phyloP scores from a whole-genome alignment of 2,329 filamentous ascomycete genomes.

The Rosellinia necatrix region DNA sequence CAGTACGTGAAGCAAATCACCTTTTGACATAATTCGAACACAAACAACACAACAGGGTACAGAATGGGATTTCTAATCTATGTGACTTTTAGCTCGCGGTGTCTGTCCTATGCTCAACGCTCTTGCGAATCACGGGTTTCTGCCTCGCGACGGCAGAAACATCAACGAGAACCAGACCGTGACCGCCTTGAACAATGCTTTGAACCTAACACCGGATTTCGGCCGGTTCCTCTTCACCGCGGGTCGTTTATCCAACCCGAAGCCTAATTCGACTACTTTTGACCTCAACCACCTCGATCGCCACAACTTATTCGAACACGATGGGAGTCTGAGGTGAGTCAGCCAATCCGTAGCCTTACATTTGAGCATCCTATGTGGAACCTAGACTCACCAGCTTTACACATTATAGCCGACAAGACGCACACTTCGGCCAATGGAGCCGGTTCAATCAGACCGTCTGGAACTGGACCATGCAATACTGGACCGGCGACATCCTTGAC shows the following conservation, averaged over 20 bases:
- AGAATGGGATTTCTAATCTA: conserved; percentile 2
- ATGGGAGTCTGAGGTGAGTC: conserved; percentile 49
- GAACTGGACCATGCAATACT: conserved; percentile 50
- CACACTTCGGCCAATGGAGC: conserved; percentile 55
- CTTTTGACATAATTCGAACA: not conserved
- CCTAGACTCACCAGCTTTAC: not conserved
- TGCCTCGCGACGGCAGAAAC: conserved; percentile 51
- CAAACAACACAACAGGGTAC: too few relatives aligned
- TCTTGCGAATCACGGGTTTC: conserved; percentile 55
- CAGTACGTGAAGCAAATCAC: conserved; percentile 17
- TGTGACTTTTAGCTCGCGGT: conserved; percentile 18
- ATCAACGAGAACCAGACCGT: conserved; percentile 46
- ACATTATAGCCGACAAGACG: conserved; percentile 51
- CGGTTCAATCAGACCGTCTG: conserved; percentile 59
- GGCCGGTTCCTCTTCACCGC: conserved; percentile 48
- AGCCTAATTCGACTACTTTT: conserved; percentile 50
- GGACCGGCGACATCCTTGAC: conserved; percentile 48
- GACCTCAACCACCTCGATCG: conserved; percentile 49
- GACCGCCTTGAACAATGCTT: conserved; percentile 44
- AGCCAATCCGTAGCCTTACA: not conserved
- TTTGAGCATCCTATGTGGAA: not conserved
- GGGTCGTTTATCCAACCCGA: conserved; percentile 49
- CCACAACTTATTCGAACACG: conserved; percentile 55
- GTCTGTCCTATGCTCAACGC: conserved; percentile 57
- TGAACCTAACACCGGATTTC: conserved; percentile 50